Base-by-base conservation (phyloP, 2,329 filamentous ascomycete genomes). In the Neoarthrinium moseri region DNA sequence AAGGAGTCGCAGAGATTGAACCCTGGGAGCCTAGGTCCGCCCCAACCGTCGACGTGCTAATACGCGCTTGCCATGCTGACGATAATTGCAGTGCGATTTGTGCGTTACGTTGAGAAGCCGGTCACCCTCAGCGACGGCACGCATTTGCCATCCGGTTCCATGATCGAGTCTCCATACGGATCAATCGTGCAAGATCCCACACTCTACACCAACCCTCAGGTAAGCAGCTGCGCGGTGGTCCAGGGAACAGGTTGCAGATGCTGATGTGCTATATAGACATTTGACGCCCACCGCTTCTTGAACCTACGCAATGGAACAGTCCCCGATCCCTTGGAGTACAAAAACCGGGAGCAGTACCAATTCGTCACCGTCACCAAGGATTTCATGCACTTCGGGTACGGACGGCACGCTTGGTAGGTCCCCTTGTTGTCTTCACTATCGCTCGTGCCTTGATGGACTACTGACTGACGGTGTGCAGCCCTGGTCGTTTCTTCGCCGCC, bases 51-150 rank as follows among this genome's bases (percentile, higher is more conserved):
- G 60, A 50, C 34, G 53, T 6, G 46, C 59, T 64, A 41, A 50
- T 58, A 35, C 1, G 11, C 8, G 3, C 2, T 21, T 11, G 1
- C 34, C 17, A 7, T 7, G 30, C 10, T 15, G 8, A 1, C 20
- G 34, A 26, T 32, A 37, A 32, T 6, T 18, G 33, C 24, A 59
- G 64, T 62, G 1, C 67, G 73, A 3, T 78, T 79, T 58, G 49
- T 52, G 18, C 73, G 76, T 46, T 73, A 70, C 48, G 72, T 75
- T 12, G 54, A 70, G 10, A 66, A 72, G 54, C 61, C 69, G 10
- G 64, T 79, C 51, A 69, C 65, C 0, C 70, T 78, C 1, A 74
- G 72, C 32, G 74, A 73, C 53, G 77, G 76, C 4, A 68, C 76
- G 46, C 61, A 65, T 23, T 59, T 72, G n/a, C 68, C 69, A 1